These are phyloP conservation scores for Diplogelasinospora grovesii DNA, from an alignment of 495 filamentous ascomycete species.

Conservation along the genomic window DNA sequence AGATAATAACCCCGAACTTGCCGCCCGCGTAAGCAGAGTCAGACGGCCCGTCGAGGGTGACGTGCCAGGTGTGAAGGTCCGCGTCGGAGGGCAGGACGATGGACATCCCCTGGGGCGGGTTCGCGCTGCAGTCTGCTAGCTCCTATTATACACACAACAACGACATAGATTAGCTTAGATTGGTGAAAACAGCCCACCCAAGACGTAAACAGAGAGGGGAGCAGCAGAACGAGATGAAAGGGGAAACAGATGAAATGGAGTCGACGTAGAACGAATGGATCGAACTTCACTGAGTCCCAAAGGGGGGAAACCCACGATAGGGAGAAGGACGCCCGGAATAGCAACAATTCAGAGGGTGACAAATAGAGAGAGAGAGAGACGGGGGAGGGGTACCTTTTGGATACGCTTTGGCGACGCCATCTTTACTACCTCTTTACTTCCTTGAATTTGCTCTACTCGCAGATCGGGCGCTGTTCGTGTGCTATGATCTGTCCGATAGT, in stretches of 20 bases:
- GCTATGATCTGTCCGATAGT: too few relatives aligned
- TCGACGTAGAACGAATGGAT: too few relatives aligned
- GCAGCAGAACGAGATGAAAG: too few relatives aligned
- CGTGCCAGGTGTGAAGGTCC: conserved; percentile 82
- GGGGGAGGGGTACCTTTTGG: conserved; percentile 56
- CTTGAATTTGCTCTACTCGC: too few relatives aligned
- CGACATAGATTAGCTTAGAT: background rate
- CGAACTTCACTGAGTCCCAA: too few relatives aligned
- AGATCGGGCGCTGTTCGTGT: too few relatives aligned
- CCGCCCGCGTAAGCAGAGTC: conserved; percentile 71
- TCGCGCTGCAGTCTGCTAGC: conserved; percentile 56
- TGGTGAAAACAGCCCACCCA: background rate
- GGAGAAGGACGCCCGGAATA: too few relatives aligned
- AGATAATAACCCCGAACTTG: conserved; percentile 67
- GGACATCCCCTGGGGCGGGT: conserved; percentile 59
- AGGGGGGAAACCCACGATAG: too few relatives aligned
- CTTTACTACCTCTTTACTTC: background rate
- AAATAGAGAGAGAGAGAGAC: too few relatives aligned
- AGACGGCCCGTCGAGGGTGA: conserved; percentile 68
- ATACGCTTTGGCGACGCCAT: conserved; percentile 56
- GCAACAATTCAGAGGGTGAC: too few relatives aligned
- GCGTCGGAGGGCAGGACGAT: conserved; percentile 58
- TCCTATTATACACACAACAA: conserved; percentile 49
- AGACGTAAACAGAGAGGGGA: too few relatives aligned
- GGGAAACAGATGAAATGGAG: too few relatives aligned